Percentiles rank a stretch among this genome's conserved stretches.
Conservation (phyloP, 2,329 filamentous ascomycete species). For the Stachybotrys chartarum region DNA sequence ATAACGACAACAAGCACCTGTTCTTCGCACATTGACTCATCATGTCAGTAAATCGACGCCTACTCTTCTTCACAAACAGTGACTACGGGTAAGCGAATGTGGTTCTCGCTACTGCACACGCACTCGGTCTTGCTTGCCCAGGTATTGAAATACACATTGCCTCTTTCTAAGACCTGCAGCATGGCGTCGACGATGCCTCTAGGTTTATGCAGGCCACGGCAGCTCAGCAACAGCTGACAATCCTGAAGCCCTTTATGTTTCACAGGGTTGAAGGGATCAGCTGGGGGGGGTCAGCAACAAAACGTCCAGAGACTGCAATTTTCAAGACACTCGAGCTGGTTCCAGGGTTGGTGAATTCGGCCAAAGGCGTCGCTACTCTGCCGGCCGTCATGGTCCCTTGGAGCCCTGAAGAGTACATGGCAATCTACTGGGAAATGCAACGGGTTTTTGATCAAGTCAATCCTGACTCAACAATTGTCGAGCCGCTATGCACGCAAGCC, state of each 20-base stretch:
- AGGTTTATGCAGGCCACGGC: not conserved
- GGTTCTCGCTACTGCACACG: not conserved
- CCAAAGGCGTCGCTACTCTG: not conserved
- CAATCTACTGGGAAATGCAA: not conserved
- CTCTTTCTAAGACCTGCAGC: not conserved
- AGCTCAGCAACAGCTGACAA: not conserved
- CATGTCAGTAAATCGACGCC: not conserved
- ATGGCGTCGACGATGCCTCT: not conserved
- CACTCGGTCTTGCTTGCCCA: not conserved
- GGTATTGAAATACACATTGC: not conserved
- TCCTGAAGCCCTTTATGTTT: not conserved
- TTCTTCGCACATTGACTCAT: too few relatives aligned
- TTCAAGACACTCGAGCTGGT: not conserved
- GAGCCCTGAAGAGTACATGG: not conserved
- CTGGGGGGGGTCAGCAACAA: not conserved
- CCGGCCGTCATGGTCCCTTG: not conserved
- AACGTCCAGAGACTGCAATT: not conserved
- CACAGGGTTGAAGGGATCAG: not conserved
- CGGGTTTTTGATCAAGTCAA: not conserved
- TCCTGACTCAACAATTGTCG: not conserved
- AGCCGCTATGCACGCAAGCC: not conserved
- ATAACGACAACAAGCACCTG: too few relatives aligned
- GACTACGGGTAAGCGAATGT: not conserved
- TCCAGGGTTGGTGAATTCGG: not conserved
- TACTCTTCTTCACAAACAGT: not conserved